Conservation (phyloP, 768 basidiomycete species). For the Chalciporus chontae region DNA sequence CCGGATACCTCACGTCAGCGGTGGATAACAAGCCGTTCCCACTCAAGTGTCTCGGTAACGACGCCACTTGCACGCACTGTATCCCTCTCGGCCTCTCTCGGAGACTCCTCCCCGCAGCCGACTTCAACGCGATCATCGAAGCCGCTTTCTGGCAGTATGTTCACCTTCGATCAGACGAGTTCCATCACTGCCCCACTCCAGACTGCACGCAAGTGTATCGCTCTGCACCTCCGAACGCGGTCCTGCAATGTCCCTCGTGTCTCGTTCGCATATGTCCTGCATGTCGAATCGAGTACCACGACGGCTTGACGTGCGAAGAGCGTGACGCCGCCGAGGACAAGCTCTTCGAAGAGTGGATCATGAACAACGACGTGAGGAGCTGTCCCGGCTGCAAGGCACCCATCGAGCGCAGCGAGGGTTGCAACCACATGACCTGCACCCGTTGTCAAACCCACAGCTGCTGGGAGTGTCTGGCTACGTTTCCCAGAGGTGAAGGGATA, state of each 20-base stretch:
- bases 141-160: constrained; percentile 63
- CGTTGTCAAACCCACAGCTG: constrained; percentile 76
- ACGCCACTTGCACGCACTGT: constrained; percentile 52
- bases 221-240: constrained; percentile 42
- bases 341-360: constrained; percentile 63
- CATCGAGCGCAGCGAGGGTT: constrained; percentile 73
- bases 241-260: constrained; percentile 70
- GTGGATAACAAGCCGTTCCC: constrained; percentile 62
- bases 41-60: constrained; percentile 65
- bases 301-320: constrained; percentile 63
- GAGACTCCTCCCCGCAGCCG: constrained; percentile 44
- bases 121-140: constrained; percentile 54
- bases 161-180: constrained; percentile 55
- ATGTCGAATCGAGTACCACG: constrained; percentile 60
- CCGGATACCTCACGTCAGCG: constrained; percentile 54
- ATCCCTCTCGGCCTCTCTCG: constrained; percentile 54
- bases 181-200: constrained; percentile 74
- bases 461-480: constrained; percentile 75
- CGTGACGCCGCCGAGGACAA: constrained; percentile 47
- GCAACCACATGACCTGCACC: constrained; percentile 81
- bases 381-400: constrained; percentile 70
- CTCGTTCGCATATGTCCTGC: constrained; percentile 63
- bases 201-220: constrained; percentile 78
- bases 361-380: constrained; percentile 60
- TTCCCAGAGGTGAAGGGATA: constrained; percentile 64